These are phyloP conservation scores for Pelargonium cotyledonis DNA, from an alignment of 441 rosid genomes.

Conservation along the genomic window DNA sequence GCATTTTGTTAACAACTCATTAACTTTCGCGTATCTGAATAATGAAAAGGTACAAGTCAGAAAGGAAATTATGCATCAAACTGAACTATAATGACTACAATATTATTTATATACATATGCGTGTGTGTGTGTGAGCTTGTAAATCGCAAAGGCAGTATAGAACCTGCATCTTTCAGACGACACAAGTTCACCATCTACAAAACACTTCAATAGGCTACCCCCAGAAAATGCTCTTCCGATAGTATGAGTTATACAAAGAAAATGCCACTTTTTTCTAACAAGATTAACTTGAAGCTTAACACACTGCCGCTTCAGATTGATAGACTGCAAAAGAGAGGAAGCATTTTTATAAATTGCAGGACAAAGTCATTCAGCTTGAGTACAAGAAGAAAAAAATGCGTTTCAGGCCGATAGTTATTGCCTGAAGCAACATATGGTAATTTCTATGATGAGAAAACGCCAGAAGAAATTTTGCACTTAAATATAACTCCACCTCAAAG, in stretches of 20 bases:
- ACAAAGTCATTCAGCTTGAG: conserved; percentile 9
- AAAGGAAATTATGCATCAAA: conserved; percentile 4
- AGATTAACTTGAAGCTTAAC: conserved; percentile 59
- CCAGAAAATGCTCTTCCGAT: conserved; percentile 98
- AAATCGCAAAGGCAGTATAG: conserved; percentile 11
- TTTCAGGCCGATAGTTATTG: neutral
- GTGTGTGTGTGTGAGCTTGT: neutral
- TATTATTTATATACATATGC: conserved; percentile 6
- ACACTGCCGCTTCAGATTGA: conserved; percentile 70
- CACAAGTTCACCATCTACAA: conserved; percentile 76
- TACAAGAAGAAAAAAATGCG: neutral
- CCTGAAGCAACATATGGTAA: neutral
- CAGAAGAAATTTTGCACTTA: neutral
- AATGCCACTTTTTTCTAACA: conserved; percentile 85
- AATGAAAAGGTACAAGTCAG: conserved; percentile 26
- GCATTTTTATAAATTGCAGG: conserved; percentile 14
- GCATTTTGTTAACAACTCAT: conserved; percentile 74
- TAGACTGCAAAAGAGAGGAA: conserved; percentile 52
- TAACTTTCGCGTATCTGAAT: conserved; percentile 85
- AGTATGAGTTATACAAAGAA: conserved; percentile 85
- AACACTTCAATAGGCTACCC: conserved; percentile 86
- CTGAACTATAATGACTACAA: conserved; percentile 13
- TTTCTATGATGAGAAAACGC: neutral
- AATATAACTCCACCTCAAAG: conserved; percentile 52
- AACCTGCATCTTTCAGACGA: conserved; percentile 99